Evolutionary conservation across 1,284 basidiomycete genomes (phyloP).

Genomic region (Ceratobasidium sp.): DNA sequence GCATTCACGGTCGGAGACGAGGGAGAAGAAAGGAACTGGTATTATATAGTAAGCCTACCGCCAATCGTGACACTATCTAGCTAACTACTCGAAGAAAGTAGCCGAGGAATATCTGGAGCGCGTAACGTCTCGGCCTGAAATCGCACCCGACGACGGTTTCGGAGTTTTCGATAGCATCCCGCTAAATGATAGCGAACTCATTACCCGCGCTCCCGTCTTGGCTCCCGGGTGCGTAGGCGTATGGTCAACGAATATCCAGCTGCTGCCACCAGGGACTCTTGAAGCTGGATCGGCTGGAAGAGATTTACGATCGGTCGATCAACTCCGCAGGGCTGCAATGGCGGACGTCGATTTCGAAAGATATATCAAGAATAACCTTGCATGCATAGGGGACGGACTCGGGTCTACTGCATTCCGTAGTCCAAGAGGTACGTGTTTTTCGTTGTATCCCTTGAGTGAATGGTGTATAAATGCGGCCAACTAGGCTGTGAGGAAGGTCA

Average conservation of each 20-base stretch:
- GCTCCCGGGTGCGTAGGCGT: background rate
- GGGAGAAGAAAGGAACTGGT: slow-evolving; percentile 26
- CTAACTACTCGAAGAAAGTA: background rate
- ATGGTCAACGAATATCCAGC: slow-evolving; percentile 29
- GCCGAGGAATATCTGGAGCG: slow-evolving; percentile 23
- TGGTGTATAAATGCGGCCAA: background rate
- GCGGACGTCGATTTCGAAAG: background rate
- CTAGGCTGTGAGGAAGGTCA: slow-evolving; percentile 27
- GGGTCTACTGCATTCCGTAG: slow-evolving; percentile 1
- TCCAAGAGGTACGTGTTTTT: background rate
- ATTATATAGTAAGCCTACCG: background rate
- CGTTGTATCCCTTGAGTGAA: background rate
- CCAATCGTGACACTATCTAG: background rate
- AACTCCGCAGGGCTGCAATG: background rate
- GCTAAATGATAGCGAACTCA: background rate
- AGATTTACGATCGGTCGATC: slow-evolving; percentile 7
- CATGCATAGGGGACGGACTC: slow-evolving; percentile 12
- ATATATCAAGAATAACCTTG: background rate
- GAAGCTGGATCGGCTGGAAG: slow-evolving; percentile 2
- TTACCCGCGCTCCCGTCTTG: slow-evolving; percentile 4
- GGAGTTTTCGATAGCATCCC: background rate
- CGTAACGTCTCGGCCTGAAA: background rate
- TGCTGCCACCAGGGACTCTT: slow-evolving; percentile 5
- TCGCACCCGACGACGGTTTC: background rate
- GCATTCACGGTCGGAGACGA: slow-evolving; percentile 21